Conservation (phyloP, 2,329 filamentous ascomycete genomes). For the Aureobasidium sp. region DNA sequence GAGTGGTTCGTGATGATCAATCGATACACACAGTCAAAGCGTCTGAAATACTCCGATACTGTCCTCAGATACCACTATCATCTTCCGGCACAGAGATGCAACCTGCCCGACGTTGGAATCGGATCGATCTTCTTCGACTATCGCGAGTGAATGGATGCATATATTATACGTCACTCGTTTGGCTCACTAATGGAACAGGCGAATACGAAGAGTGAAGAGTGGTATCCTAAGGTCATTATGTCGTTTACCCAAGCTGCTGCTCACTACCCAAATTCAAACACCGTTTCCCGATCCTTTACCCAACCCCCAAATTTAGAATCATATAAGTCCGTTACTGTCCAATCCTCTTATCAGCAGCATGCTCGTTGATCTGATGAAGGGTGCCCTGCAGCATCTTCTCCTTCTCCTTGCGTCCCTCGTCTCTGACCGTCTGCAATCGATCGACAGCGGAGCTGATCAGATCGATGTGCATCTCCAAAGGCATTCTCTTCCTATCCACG, state of each 20-base stretch:
- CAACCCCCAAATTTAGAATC: not conserved
- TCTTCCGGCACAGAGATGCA: no score
- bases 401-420: constrained; percentile 32
- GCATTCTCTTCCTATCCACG: constrained; percentile 43
- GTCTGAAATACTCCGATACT: no score
- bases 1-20: no score
- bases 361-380: constrained; percentile 7
- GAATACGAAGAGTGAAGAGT: no score
- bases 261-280: not conserved
- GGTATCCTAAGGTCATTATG: not conserved
- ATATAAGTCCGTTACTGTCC: not conserved
- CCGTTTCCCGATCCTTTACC: not conserved
- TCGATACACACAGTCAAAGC: no score
- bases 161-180: no score
- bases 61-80: no score
- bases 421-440: constrained; percentile 57
- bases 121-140: no score
- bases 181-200: no score
- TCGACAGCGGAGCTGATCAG: constrained; percentile 66
- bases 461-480: constrained; percentile 66
- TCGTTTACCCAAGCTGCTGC: not conserved
- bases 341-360: not conserved
- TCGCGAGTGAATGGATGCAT: no score
- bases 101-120: no score
- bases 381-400: constrained; percentile 12